Evolutionary conservation across 1,284 basidiomycete species (phyloP).

Genomic region (Prillingera fragicola): DNA sequence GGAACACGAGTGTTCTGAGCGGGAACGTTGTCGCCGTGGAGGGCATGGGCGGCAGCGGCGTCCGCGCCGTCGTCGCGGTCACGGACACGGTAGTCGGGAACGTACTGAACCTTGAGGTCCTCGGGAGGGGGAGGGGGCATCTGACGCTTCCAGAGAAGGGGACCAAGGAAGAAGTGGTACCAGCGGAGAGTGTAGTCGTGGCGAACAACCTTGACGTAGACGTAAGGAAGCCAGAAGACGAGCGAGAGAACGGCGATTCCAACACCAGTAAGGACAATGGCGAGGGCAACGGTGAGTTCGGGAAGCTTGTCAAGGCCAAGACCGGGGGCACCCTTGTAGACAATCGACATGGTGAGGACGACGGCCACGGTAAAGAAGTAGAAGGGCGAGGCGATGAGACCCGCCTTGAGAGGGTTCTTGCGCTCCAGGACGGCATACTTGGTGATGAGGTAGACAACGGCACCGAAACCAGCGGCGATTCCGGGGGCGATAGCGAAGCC

Average conservation of each 20-base stretch:
- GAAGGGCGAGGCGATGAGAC: conserved; percentile 44
- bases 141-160: conserved; percentile 49
- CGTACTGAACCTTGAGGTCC: conserved; percentile 16
- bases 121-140: conserved; percentile 7
- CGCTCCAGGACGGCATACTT: conserved; percentile 48
- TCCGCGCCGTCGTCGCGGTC: conserved; percentile 21
- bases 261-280: conserved; percentile 48
- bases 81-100: conserved; percentile 49
- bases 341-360: conserved; percentile 45
- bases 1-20: neutral
- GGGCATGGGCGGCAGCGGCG: neutral
- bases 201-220: conserved; percentile 50
- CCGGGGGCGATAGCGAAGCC: conserved; percentile 47
- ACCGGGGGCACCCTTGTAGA: conserved; percentile 44
- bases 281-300: conserved; percentile 43
- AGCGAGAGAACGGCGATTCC: conserved; percentile 47
- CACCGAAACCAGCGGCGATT: conserved; percentile 49
- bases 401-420: conserved; percentile 42
- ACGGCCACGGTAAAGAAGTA: conserved; percentile 49
- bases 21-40: conserved; percentile 5
- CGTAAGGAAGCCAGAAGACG: conserved; percentile 53
- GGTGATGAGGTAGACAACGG: conserved; percentile 49
- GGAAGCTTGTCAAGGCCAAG: conserved; percentile 48
- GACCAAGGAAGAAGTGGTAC: conserved; percentile 53
- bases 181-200: conserved; percentile 51